Percentiles rank a stretch among this genome's conserved stretches.
These are phyloP conservation scores for Suillus plorans DNA, from an alignment of 768 basidiomycete species.

Conservation along the genomic window DNA sequence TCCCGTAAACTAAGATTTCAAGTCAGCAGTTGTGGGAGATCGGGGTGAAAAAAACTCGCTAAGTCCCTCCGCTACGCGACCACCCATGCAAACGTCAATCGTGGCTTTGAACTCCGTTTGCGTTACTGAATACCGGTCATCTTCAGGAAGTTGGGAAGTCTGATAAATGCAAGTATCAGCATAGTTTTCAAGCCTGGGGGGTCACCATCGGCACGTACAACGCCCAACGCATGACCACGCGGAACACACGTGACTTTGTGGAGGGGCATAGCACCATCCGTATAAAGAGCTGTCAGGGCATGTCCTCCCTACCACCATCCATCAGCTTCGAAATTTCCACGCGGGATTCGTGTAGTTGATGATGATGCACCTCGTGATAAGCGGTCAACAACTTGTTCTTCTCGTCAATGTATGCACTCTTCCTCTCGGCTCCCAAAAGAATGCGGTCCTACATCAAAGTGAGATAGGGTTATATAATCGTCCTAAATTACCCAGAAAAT, in stretches of 20 bases:
- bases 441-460: slow-evolving; percentile 74
- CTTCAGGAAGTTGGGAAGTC: slow-evolving; percentile 79
- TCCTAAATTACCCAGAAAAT: background rate
- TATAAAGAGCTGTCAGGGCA: slow-evolving; percentile 92
- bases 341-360: background rate
- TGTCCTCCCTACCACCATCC: slow-evolving; percentile 69
- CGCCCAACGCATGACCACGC: slow-evolving; percentile 89
- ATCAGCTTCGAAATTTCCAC: slow-evolving; percentile 12
- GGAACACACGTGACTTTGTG: slow-evolving; percentile 98
- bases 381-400: slow-evolving; percentile 89
- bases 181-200: slow-evolving; percentile 1
- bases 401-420: slow-evolving; percentile 84
- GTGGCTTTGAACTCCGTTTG: slow-evolving; percentile 73
- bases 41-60: slow-evolving; percentile 43
- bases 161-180: slow-evolving; percentile 17
- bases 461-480: background rate
- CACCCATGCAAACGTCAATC: slow-evolving; percentile 93
- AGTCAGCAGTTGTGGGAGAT: slow-evolving; percentile 14
- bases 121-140: slow-evolving; percentile 72
- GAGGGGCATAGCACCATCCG: slow-evolving; percentile 92
- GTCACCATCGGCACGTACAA: slow-evolving; percentile 49
- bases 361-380: slow-evolving; percentile 79
- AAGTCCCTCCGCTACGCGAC: slow-evolving; percentile 92
- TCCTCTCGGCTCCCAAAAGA: slow-evolving; percentile 94
- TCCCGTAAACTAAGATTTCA: slow-evolving; percentile 67